Base-by-base conservation (phyloP, 306 rosid genomes). In the Quercus glauca region DNA sequence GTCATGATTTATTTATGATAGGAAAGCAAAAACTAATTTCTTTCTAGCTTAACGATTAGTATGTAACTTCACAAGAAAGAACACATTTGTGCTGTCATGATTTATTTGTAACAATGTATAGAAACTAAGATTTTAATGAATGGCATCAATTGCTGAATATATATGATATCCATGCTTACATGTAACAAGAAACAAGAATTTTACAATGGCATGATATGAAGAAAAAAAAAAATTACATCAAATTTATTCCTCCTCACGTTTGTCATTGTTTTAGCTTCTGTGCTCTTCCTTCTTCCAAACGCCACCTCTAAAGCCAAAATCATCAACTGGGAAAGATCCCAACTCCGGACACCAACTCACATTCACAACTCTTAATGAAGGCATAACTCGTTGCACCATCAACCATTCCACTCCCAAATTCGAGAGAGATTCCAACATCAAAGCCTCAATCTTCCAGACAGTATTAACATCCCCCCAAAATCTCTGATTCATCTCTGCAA, bases 291-390 rank as follows among this genome's bases (percentile, higher is more conserved):
- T 28, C 84, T 79, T 84, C 87, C 83, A 79, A 19, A 79, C 74
- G 1, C 74, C 78, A 29, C 83, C 86, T 70, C 51, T 75, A 45
- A 79, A 84, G 37, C 84, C 84, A 41, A 76, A 23, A 45, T 84
- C 73, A 21, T 79, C 68, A 63, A 76, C 8, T 11, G 84, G 79
- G 52, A 79, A 84, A 31, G 76, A 76, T 17, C 58, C 79, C 23
- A 83, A 71, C 65, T 79, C 83, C 0, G 86, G 83, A 43, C 83
- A 79, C 86, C 86, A 84, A 67, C 72, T 79, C 10, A 61, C 81
- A 76, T 63, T 56, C 33, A 79, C 72, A 33, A 72, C 60, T 52
- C 76, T 29, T 26, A 84, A 29, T 3, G 67, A 33, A 15, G 87
- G 84, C 79, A 76, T 76, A 52, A 65, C 79, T 53, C 33, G 78